These are phyloP conservation scores for Phragmites australis DNA, from an alignment of 176 grass and related monocot species.

Conservation along the genomic window DNA sequence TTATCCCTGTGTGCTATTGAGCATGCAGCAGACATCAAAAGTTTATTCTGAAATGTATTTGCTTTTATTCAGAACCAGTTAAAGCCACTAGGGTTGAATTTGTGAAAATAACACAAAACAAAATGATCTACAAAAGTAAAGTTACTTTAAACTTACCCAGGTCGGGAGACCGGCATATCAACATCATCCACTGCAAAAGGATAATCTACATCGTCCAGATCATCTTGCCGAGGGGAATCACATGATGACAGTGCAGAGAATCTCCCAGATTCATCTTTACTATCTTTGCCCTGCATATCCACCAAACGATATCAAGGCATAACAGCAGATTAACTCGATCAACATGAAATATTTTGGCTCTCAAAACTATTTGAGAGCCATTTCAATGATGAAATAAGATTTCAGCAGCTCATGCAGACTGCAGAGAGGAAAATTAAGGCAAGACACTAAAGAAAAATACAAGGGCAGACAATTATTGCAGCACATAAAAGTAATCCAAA, in stretches of 20 bases:
- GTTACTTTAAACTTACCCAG: constrained; percentile 54
- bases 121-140: background rate
- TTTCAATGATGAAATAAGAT: constrained; percentile 32
- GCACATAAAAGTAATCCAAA: background rate
- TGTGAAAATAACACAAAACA: constrained; percentile 5
- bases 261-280: constrained; percentile 88
- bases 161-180: constrained; percentile 69
- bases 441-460: background rate
- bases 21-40: background rate
- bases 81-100: background rate
- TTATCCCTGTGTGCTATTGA: background rate
- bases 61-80: background rate
- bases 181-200: constrained; percentile 95
- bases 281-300: constrained; percentile 56
- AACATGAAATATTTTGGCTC: background rate
- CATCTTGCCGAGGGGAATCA: constrained; percentile 72
- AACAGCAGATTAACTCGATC: background rate
- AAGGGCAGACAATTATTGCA: background rate
- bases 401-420: background rate
- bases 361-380: background rate
- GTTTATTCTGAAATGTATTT: background rate
- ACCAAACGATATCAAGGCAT: constrained; percentile 4
- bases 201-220: constrained; percentile 81
- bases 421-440: background rate
- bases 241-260: constrained; percentile 81